These are phyloP conservation scores for Chamaecrista fasciculata DNA, from an alignment of 306 rosid species.

Conservation along the genomic window DNA sequence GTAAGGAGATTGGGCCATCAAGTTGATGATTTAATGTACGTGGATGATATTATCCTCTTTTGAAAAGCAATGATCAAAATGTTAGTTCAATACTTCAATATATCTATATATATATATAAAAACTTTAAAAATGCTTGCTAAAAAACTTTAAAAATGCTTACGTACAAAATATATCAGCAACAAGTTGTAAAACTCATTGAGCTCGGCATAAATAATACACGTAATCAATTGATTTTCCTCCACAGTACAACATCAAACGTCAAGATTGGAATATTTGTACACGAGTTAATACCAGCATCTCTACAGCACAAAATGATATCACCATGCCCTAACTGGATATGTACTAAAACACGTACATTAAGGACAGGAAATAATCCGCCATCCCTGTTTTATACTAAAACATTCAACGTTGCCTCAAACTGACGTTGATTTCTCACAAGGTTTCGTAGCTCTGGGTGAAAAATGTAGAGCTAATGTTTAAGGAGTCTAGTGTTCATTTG, in stretches of 20 bases:
- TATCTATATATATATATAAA: no score
- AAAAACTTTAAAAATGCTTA: no score
- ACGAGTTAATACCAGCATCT: neutral
- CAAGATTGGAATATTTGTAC: neutral
- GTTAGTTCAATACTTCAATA: no score
- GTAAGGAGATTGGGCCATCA: no score
- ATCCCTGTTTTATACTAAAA: neutral
- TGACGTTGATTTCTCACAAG: neutral
- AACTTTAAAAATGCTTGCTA: no score
- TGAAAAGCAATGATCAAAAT: no score
- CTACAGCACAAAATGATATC: neutral
- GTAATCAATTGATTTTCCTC: neutral
- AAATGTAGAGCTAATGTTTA: neutral
- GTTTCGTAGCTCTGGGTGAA: neutral
- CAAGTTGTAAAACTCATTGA: neutral
- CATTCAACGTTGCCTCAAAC: constrained; percentile 5
- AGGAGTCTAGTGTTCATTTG: constrained; percentile 8
- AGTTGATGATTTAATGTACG: no score
- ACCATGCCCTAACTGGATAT: neutral
- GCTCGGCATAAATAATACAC: no score
- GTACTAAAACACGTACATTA: neutral
- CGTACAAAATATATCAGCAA: neutral
- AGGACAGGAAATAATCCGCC: constrained; percentile 15
- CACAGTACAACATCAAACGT: neutral
- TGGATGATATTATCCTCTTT: no score